Base-by-base conservation (phyloP, 1,284 basidiomycete genomes). In the Trichosporon inkin region DNA sequence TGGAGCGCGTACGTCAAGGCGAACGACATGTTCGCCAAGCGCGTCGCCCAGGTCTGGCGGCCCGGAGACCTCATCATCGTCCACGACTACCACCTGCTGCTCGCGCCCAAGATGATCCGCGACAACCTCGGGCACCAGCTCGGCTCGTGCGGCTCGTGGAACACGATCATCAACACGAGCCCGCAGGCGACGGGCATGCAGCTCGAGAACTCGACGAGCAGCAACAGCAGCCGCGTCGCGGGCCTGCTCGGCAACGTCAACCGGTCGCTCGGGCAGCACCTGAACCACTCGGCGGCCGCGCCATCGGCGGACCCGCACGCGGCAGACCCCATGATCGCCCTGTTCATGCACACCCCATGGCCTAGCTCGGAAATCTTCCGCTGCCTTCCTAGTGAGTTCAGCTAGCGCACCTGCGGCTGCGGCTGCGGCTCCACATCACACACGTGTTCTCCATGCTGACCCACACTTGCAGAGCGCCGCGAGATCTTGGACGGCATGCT, bases 401-500 rank as follows among this genome's bases (percentile, higher is more conserved):
- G n/a, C n/a, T n/a, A n/a, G n/a, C n/a, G 2, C 37, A 40, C 19
- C 16, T 16, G 17, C 28, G 8, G 28, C 28, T n/a, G 2, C 22
- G 51, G 7, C 38, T 22, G 37, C 19, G 35, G 44, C 22, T 20
- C 1, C 28, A 32, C 28, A 32, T 8, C 28, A 5, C 28, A 8
- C 28, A 32, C 28, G 28, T 32, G 28, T 32, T 17, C 44, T 7
- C 8, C 40, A 24, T 1, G 56, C 63, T 67, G 52, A 65, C 55
- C 41, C 28, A 32, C n/a, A n/a, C n/a, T 10, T n/a, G 10, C 66
- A 85, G 86, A 86, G 60, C 85, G 95, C 55, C 89, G 88, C 70
- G 92, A 97, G 78, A 90, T 99, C 62, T 83, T 99, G 37, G 93
- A 98, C 68, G 96, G 95, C 47, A 98, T 99, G 92, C 87, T 99